These are phyloP conservation scores for Aureobasidium vineae DNA, from an alignment of 2,329 filamentous ascomycete genomes.

Conservation along the genomic window DNA sequence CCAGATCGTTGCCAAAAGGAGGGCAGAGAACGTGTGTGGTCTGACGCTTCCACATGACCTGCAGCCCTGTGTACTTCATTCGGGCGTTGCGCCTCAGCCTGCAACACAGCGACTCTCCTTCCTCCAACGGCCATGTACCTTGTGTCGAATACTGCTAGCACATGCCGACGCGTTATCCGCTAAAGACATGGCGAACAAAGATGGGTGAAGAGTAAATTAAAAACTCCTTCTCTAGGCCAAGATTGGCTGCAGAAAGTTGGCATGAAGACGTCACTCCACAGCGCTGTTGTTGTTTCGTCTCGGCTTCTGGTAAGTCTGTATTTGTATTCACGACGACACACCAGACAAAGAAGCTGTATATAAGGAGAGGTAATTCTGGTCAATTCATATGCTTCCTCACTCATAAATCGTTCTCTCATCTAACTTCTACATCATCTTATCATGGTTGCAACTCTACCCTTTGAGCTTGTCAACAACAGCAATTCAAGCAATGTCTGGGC, in stretches of 20 bases:
- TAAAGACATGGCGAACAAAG: slow-evolving; percentile 5
- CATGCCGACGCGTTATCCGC: not conserved
- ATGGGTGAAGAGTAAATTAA: slow-evolving; percentile 16
- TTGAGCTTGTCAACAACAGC: slow-evolving; percentile 39
- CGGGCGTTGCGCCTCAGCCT: slow-evolving; percentile 11
- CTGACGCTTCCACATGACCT: slow-evolving; percentile 22
- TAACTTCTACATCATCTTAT: not conserved
- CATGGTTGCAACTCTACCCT: slow-evolving; percentile 40
- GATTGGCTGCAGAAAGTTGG: slow-evolving; percentile 25
- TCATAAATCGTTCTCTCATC: not conserved
- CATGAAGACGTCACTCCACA: slow-evolving; percentile 17
- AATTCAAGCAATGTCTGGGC: slow-evolving; percentile 37
- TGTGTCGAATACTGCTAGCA: slow-evolving; percentile 4
- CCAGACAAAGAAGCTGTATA: slow-evolving; percentile 12
- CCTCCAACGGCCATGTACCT: slow-evolving; percentile 9
- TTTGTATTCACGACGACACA: not conserved
- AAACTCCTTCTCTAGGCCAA: not conserved
- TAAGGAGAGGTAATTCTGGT: not conserved
- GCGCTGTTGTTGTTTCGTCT: slow-evolving; percentile 14
- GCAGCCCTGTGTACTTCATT: slow-evolving; percentile 8
- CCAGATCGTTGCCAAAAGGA: not conserved
- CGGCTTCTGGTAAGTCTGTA: not conserved
- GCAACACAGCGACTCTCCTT: slow-evolving; percentile 15
- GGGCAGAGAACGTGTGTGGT: slow-evolving; percentile 1
- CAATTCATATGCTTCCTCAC: not conserved